These are phyloP conservation scores for Ceratocystis diversiconidia DNA, from an alignment of 2,329 filamentous ascomycete genomes.

Conservation along the genomic window DNA sequence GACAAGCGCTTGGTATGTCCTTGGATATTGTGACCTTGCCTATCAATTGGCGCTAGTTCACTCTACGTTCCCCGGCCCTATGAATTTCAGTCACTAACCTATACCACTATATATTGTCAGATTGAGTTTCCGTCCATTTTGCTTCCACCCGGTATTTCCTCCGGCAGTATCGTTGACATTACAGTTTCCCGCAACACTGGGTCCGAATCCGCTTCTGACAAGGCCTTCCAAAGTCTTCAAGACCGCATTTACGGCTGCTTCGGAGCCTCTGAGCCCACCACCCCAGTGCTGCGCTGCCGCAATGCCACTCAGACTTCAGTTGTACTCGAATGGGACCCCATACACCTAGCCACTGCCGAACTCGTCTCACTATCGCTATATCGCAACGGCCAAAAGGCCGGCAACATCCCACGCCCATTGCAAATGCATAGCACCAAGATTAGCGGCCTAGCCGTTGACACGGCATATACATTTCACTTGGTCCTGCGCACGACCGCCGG, in stretches of 20 bases:
- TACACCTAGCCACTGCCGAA: conserved; percentile 82
- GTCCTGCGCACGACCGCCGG: conserved; percentile 83
- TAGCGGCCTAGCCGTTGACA: conserved; percentile 87
- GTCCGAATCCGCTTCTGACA: conserved; percentile 61
- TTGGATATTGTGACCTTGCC: not conserved
- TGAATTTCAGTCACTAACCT: conserved; percentile 20
- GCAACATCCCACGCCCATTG: conserved; percentile 75
- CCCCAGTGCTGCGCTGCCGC: conserved; percentile 73
- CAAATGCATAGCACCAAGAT: conserved; percentile 95
- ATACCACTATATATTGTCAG: conserved; percentile 33
- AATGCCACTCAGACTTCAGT: conserved; percentile 98
- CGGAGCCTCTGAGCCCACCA: conserved; percentile 60
- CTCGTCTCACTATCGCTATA: conserved; percentile 80
- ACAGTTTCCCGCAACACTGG: conserved; percentile 74
- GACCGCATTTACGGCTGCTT: conserved; percentile 76
- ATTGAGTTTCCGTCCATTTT: conserved; percentile 98
- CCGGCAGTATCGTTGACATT: conserved; percentile 95
- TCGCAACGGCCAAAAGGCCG: conserved; percentile 92
- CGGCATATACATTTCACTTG: conserved; percentile 88
- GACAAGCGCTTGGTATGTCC: conserved; percentile 80
- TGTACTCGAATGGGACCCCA: conserved; percentile 94
- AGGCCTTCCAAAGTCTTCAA: conserved; percentile 73
- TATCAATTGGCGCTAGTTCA: not conserved
- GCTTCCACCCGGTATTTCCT: conserved; percentile 85
- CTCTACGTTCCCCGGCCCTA: not conserved